Conservation (phyloP, 768 basidiomycete species). For the Suillus clintonianus region DNA sequence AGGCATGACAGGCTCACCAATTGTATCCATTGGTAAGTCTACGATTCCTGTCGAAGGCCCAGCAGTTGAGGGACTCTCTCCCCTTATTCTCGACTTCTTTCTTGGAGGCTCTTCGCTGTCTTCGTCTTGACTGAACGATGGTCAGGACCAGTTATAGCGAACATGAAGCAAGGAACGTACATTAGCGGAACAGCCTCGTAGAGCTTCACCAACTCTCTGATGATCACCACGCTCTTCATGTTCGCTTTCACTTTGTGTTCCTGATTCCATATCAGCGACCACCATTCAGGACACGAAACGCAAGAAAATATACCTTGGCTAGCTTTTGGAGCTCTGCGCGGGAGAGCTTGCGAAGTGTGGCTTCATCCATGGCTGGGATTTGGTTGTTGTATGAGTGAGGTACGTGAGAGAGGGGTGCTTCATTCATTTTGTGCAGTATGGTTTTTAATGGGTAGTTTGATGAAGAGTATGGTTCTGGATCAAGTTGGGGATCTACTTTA, state of each 20-base stretch:
- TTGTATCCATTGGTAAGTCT: conserved; percentile 18
- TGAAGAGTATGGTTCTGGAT: not conserved
- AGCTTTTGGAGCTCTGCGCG: conserved; percentile 28
- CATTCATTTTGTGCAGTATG: not conserved
- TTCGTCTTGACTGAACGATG: conserved; percentile 13
- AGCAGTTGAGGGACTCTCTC: not conserved
- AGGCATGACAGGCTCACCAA: conserved; percentile 24
- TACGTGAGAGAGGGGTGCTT: not conserved
- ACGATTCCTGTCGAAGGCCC: conserved; percentile 8
- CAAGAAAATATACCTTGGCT: conserved; percentile 22
- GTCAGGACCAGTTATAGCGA: conserved; percentile 11
- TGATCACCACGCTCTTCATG: conserved; percentile 25
- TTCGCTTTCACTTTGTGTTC: conserved; percentile 24
- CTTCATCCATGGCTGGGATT: conserved; percentile 10
- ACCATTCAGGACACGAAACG: not conserved
- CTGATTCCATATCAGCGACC: conserved; percentile 7
- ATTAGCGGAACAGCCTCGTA: not conserved
- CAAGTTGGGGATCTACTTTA: not conserved
- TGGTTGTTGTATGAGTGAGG: not conserved
- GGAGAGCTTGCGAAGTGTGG: conserved; percentile 22
- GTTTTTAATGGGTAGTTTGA: not conserved
- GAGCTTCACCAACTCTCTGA: conserved; percentile 17
- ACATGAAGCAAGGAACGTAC: not conserved
- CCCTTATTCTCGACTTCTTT: conserved; percentile 9
- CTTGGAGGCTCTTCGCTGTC: conserved; percentile 12